A percentile compares a stretch with the other conserved stretches of the same genome.
Conservation (phyloP, 2,329 filamentous ascomycete genomes). For the Scopulariopsis brevicaulis region DNA sequence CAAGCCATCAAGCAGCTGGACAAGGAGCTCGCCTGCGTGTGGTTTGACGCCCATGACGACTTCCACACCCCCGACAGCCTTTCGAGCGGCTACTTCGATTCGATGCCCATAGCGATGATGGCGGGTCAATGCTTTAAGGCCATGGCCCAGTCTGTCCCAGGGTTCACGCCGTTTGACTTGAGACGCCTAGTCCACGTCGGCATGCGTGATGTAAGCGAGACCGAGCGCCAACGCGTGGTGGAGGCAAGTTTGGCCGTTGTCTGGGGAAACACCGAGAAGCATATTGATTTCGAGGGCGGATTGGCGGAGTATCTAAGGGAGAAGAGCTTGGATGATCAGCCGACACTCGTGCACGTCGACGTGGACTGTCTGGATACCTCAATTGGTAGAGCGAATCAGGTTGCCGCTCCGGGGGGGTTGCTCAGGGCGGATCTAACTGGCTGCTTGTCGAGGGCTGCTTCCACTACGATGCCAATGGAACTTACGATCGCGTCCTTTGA, state of each 20-base stretch:
- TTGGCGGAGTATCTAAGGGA: slow-evolving; percentile 6
- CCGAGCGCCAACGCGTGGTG: slow-evolving; percentile 17
- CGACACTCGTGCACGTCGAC: slow-evolving; percentile 21
- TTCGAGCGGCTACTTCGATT: slow-evolving; percentile 15
- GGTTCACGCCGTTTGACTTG: slow-evolving; percentile 10
- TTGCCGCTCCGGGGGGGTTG: slow-evolving; percentile 20
- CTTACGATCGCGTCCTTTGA: slow-evolving; percentile 13
- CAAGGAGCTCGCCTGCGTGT: slow-evolving; percentile 19
- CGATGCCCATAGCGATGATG: slow-evolving; percentile 15
- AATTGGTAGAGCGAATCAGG: slow-evolving; percentile 22
- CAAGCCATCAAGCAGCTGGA: slow-evolving; percentile 3
- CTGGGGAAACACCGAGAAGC: slow-evolving; percentile 13
- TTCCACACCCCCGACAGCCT: slow-evolving; percentile 16
- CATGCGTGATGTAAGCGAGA: slow-evolving; percentile 15
- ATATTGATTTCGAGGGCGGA: slow-evolving; percentile 9
- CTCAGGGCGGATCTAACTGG: slow-evolving; percentile 12
- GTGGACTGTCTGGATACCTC: slow-evolving; percentile 20
- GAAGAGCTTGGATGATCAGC: slow-evolving; percentile 4
- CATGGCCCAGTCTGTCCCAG: slow-evolving; percentile 10
- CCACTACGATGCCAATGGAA: slow-evolving; percentile 8
- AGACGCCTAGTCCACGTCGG: slow-evolving; percentile 12
- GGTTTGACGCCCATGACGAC: slow-evolving; percentile 31
- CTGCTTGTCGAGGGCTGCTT: slow-evolving; percentile 10
- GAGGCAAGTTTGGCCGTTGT: slow-evolving; percentile 16
- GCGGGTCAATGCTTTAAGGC: slow-evolving; percentile 13